Evolutionary conservation across 2,329 filamentous ascomycete species (phyloP).

Genomic region (Boeremia exigua): DNA sequence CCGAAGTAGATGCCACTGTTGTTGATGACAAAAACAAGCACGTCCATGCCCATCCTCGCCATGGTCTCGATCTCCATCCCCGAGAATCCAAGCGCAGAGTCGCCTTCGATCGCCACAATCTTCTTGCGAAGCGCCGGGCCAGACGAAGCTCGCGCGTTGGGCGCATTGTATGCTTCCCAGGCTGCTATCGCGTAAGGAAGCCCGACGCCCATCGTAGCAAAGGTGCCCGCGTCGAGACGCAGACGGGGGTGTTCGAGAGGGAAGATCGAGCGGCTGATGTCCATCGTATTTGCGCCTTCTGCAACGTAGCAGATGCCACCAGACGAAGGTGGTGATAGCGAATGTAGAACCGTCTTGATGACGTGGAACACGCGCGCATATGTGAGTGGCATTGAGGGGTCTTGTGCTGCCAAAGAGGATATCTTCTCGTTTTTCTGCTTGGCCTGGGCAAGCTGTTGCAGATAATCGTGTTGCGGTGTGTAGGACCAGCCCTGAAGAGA

Average conservation of each 20-base stretch:
- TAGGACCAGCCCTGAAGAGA: slow-evolving; percentile 55
- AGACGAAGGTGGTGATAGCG: slow-evolving; percentile 52
- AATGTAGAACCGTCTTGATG: slow-evolving; percentile 58
- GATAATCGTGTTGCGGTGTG: slow-evolving; percentile 34
- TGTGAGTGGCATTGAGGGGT: slow-evolving; percentile 10
- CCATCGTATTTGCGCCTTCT: slow-evolving; percentile 67
- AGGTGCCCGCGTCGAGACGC: slow-evolving; percentile 63
- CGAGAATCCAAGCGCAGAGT: slow-evolving; percentile 63
- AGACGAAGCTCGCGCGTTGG: slow-evolving; percentile 42
- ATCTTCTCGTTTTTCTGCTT: background rate
- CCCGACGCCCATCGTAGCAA: slow-evolving; percentile 66
- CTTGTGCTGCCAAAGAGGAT: slow-evolving; percentile 29
- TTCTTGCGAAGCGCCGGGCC: slow-evolving; percentile 53
- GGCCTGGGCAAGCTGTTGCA: background rate
- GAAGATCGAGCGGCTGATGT: slow-evolving; percentile 63
- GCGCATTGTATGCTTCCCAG: slow-evolving; percentile 61
- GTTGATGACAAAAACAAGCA: slow-evolving; percentile 63
- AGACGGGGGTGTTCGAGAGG: slow-evolving; percentile 61
- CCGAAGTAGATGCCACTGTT: slow-evolving; percentile 56
- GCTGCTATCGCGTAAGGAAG: slow-evolving; percentile 64
- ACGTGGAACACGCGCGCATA: slow-evolving; percentile 55
- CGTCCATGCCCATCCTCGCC: slow-evolving; percentile 60
- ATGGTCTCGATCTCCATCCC: slow-evolving; percentile 64
- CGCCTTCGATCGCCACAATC: slow-evolving; percentile 63
- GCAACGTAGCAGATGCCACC: slow-evolving; percentile 62